phyloP scores from a whole-genome alignment of 345 rosid species.

The Bruguiera gymnorhiza region DNA sequence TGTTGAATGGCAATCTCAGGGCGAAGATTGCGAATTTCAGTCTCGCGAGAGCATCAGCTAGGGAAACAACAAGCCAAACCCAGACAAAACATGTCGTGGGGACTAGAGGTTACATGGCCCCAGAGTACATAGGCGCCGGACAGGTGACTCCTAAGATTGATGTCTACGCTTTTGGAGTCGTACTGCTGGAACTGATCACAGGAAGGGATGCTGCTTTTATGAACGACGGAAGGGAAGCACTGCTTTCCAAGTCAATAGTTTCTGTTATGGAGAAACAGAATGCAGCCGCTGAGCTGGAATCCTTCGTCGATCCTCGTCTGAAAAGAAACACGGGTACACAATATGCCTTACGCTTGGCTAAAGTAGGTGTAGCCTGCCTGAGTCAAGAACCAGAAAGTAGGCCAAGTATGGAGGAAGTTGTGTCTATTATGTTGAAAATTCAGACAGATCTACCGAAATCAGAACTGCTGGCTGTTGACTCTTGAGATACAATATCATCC shows the following conservation, averaged over 20 bases:
- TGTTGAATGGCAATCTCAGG: conserved; percentile 32
- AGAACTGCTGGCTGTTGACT: background rate
- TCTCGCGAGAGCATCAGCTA: conserved; percentile 25
- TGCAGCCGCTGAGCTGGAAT: conserved; percentile 24
- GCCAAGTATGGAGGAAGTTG: conserved; percentile 43
- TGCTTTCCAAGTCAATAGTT: conserved; percentile 25
- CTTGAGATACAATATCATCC: conserved; percentile 7
- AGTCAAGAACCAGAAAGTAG: conserved; percentile 29
- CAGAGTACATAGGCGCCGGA: conserved; percentile 32
- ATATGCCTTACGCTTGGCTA: conserved; percentile 23
- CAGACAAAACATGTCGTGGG: conserved; percentile 21
- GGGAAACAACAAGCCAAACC: conserved; percentile 6
- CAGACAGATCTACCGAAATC: conserved; percentile 24
- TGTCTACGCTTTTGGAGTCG: conserved; percentile 44
- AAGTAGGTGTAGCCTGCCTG: conserved; percentile 36
- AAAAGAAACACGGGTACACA: background rate
- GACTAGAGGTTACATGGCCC: conserved; percentile 38
- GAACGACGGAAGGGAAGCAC: conserved; percentile 26
- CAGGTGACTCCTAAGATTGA: conserved; percentile 38
- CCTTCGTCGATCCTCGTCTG: conserved; percentile 29
- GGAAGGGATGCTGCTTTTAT: conserved; percentile 36
- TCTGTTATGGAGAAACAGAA: conserved; percentile 18
- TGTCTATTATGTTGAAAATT: conserved; percentile 32
- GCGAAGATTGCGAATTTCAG: conserved; percentile 49
- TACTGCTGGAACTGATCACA: conserved; percentile 41